Evolutionary conservation across 768 basidiomycete species (phyloP).

Genomic region (Pleurotus pulmonarius): DNA sequence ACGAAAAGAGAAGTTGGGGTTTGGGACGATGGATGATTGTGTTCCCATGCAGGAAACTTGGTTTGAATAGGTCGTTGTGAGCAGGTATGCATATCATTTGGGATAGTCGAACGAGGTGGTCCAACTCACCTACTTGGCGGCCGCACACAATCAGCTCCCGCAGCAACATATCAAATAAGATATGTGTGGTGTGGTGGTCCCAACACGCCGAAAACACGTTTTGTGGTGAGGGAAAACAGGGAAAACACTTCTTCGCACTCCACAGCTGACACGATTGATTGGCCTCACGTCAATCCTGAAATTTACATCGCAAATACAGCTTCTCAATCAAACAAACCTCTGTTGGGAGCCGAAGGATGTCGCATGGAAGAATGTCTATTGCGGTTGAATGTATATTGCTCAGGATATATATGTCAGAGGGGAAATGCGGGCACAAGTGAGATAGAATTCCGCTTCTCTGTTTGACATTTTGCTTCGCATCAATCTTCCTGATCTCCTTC

Average conservation of each 20-base stretch:
- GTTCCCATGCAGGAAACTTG: not conserved
- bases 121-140: not conserved
- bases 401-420: too few relatives aligned
- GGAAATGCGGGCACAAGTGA: not conserved
- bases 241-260: constrained; percentile 1
- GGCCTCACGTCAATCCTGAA: too few relatives aligned
- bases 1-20: not conserved
- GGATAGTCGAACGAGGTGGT: not conserved
- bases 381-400: too few relatives aligned
- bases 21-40: not conserved
- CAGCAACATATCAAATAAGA: not conserved
- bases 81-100: not conserved
- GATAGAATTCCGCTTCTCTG: constrained; percentile 1
- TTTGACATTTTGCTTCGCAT: not conserved
- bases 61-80: not conserved
- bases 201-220: constrained; percentile 2
- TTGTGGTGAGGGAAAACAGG: not conserved
- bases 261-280: not conserved
- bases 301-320: not conserved
- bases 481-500: not conserved
- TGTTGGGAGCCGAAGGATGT: too few relatives aligned
- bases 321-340: too few relatives aligned
- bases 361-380: too few relatives aligned
- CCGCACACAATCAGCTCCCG: not conserved
- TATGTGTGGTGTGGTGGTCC: not conserved